Conservation (phyloP, 1,284 basidiomycete genomes). For the Cutaneotrichosporon sp. region DNA sequence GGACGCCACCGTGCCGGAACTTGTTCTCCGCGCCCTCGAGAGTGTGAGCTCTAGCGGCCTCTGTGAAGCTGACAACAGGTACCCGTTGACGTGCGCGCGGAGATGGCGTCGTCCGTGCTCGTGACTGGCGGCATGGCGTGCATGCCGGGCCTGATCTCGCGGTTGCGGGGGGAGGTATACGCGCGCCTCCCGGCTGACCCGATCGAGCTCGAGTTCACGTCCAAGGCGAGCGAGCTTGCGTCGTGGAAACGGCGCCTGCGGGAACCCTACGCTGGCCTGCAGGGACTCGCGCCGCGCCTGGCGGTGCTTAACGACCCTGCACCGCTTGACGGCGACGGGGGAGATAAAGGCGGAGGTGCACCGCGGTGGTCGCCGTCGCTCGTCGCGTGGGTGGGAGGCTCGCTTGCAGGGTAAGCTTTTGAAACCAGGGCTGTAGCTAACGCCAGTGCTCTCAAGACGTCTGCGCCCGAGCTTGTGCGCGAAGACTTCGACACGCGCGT, state of each 20-base stretch:
- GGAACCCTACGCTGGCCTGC: constrained; percentile 66
- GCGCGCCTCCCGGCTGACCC: constrained; percentile 52
- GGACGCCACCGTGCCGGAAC: constrained; percentile 73
- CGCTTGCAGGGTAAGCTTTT: constrained; percentile 76
- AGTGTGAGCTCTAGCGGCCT: constrained; percentile 54
- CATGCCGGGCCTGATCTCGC: constrained; percentile 84
- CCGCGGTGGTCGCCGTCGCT: constrained; percentile 75
- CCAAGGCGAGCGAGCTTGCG: constrained; percentile 9
- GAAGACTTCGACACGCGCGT: constrained; percentile 59
- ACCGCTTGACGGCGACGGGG: constrained; percentile 26
- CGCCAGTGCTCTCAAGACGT: constrained; percentile 67
- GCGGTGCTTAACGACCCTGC: constrained; percentile 76
- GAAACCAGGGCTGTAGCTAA: background rate
- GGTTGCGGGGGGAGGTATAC: constrained; percentile 70
- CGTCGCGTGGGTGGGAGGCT: constrained; percentile 88
- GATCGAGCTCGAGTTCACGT: constrained; percentile 12
- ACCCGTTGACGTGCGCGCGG: constrained; percentile 79
- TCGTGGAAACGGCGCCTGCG: constrained; percentile 46
- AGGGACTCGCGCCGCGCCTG: constrained; percentile 63
- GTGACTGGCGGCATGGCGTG: constrained; percentile 83
- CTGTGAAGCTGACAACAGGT: constrained; percentile 52
- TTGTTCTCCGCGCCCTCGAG: constrained; percentile 68
- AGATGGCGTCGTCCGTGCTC: constrained; percentile 72
- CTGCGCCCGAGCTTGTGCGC: constrained; percentile 69
- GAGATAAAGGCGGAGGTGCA: constrained; percentile 64